A percentile compares a stretch with the other conserved stretches of the same genome.
These are phyloP conservation scores for Vigna hirtella DNA, from an alignment of 306 rosid genomes.

Conservation along the genomic window DNA sequence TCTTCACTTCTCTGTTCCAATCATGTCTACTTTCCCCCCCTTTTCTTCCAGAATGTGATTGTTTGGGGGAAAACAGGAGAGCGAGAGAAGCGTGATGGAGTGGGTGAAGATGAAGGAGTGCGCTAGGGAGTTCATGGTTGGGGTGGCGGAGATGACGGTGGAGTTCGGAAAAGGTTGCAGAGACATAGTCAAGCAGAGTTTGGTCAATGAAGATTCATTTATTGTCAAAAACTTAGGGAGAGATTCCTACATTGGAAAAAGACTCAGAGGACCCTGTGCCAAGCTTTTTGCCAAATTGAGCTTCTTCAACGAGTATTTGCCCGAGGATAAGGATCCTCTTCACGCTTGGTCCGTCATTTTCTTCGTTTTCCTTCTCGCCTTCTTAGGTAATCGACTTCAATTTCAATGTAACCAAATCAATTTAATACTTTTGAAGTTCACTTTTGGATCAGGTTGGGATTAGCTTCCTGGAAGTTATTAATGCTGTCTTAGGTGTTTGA, in stretches of 20 bases:
- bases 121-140: constrained; percentile 72
- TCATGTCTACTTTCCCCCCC: not conserved
- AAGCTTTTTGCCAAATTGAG: constrained; percentile 56
- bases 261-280: constrained; percentile 54
- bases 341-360: constrained; percentile 75
- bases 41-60: constrained; percentile 38
- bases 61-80: not conserved
- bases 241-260: constrained; percentile 58
- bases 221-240: constrained; percentile 59
- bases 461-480: not conserved
- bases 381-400: constrained; percentile 59
- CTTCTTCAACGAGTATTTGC: constrained; percentile 66
- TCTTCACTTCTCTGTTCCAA: not conserved
- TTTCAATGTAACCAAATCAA: not conserved
- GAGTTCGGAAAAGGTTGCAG: constrained; percentile 90
- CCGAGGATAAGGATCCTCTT: constrained; percentile 92
- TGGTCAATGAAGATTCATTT: constrained; percentile 67
- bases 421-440: not conserved
- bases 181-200: constrained; percentile 81
- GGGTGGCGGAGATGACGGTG: constrained; percentile 80
- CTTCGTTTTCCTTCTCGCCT: constrained; percentile 64
- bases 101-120: constrained; percentile 59
- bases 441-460: not conserved
- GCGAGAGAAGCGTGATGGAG: constrained; percentile 24
- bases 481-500: not conserved